Conservation (phyloP, 2,329 filamentous ascomycete genomes). For the Fusarium xyrophilum region DNA sequence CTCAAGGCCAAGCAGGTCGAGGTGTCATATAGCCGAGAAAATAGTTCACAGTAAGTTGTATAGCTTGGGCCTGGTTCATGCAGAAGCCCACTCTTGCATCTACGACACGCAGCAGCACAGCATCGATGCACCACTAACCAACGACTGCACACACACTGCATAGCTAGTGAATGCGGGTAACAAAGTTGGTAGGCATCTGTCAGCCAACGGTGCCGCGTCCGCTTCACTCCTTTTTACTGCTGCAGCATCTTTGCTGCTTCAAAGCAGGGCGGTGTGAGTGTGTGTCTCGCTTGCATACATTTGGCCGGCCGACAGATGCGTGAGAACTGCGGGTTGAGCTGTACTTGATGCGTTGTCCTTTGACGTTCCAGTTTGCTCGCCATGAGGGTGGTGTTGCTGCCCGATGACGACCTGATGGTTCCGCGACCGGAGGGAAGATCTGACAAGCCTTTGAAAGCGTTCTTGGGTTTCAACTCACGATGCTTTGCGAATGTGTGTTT, state of each 20-base stretch:
- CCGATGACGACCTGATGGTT: constrained; percentile 42
- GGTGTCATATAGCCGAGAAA: constrained; percentile 18
- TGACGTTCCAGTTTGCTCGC: constrained; percentile 31
- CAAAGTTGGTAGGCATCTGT: constrained; percentile 31
- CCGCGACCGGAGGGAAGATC: constrained; percentile 19
- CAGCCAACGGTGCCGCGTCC: constrained; percentile 38
- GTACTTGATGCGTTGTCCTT: constrained; percentile 40
- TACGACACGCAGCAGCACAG: constrained; percentile 38
- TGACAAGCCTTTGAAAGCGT: neutral
- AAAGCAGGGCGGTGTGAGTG: constrained; percentile 38
- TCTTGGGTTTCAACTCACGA: neutral
- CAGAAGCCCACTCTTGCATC: constrained; percentile 40
- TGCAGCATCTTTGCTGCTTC: constrained; percentile 34
- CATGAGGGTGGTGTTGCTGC: constrained; percentile 40
- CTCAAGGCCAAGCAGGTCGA: constrained; percentile 10
- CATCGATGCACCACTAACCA: constrained; percentile 33
- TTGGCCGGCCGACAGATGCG: constrained; percentile 30
- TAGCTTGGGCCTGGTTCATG: constrained; percentile 42
- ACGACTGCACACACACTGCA: constrained; percentile 32
- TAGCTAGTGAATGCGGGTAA: constrained; percentile 34
- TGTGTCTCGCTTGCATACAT: constrained; percentile 34
- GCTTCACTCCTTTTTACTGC: constrained; percentile 38
- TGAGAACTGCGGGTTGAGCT: constrained; percentile 42
- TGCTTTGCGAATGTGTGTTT: neutral
- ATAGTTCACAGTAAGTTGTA: constrained; percentile 26